Evolutionary conservation across 2,329 filamentous ascomycete species (phyloP), one percentile per base, ranked within the genome.

Genomic region (Sporothrix variecibatus): DNA sequence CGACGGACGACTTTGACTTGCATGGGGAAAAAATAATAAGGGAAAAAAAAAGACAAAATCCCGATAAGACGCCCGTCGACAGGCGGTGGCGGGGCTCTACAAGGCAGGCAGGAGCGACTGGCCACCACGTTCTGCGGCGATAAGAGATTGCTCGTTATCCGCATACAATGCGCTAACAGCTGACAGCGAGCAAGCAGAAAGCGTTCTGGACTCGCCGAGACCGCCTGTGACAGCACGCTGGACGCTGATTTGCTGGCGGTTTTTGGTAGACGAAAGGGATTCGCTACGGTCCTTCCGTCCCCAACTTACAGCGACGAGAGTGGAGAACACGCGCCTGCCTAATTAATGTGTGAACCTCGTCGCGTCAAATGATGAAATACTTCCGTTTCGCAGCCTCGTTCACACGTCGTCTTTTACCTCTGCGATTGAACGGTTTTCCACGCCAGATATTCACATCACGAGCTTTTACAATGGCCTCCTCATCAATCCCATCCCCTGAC

Each of bases 401-500:
- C 51, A 56, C 26, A 26, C 26, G 20, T 2, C 58, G 31, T 62
- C 58, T 38, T 34, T 20, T 62, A 38, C 17, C 15, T 38, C 58
- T 17, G 28, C 58, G 20, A 23, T 26, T 28, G 11, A 23, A 31
- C 28, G 15, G 26, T n/a, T 2, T 9, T 26, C 9, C 12, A 4
- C 38, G 5, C 11, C 38, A 43, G 58, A 34, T 34, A 64, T 9
- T 6, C 67, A 5, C 62, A 23, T 2, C 2, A 11, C 12, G 3
- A 38, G 5, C 12, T 7, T 20, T 26, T 26, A 51, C 40, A 26
- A 73, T 73, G 72, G 40, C 11, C 2, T 34, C 71, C 0, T 11
- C 64, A 5, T 12, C 40, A 15, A 60, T 73, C 1, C 46, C 70
- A 8, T 68, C 72, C n/a, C 72, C 76, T 0, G 69, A 56, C 20